These are phyloP conservation scores for Fusarium devonianum DNA, from an alignment of 2,329 filamentous ascomycete genomes.

Conservation along the genomic window DNA sequence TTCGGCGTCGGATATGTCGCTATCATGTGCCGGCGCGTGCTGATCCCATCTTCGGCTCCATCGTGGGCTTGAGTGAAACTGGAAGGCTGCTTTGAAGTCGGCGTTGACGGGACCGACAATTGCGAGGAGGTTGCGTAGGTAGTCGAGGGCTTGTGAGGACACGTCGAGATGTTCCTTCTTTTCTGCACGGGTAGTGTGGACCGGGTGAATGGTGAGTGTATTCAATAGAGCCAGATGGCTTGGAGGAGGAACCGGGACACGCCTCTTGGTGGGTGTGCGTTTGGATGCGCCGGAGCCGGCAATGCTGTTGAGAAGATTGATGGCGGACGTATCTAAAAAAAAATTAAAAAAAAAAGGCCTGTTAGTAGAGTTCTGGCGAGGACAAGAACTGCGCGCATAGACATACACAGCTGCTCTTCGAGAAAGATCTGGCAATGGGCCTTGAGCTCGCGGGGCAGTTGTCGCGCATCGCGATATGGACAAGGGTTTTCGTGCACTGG, in stretches of 20 bases:
- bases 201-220: constrained; percentile 83
- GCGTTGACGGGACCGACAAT: constrained; percentile 74
- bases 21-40: constrained; percentile 52
- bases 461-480: constrained; percentile 61
- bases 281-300: constrained; percentile 60
- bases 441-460: constrained; percentile 68
- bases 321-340: constrained; percentile 51
- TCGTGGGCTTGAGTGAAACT: constrained; percentile 58
- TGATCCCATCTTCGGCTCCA: constrained; percentile 46
- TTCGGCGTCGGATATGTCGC: constrained; percentile 50
- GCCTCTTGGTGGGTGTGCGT: constrained; percentile 34
- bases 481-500: constrained; percentile 42
- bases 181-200: constrained; percentile 75
- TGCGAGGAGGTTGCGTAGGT: constrained; percentile 71
- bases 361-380: too few species aligned
- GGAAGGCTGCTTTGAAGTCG: constrained; percentile 75
- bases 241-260: constrained; percentile 71
- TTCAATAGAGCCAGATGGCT: constrained; percentile 79
- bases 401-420: constrained; percentile 75
- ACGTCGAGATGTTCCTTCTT: constrained; percentile 67
- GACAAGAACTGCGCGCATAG: constrained; percentile 6
- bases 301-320: constrained; percentile 70
- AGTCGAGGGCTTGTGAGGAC: constrained; percentile 70
- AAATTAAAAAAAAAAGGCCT: background rate
- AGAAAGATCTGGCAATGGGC: constrained; percentile 75